A percentile compares a stretch with the other conserved stretches of the same genome.
Conservation (phyloP, 805 yeast genomes). For the Pichia nakasei region DNA sequence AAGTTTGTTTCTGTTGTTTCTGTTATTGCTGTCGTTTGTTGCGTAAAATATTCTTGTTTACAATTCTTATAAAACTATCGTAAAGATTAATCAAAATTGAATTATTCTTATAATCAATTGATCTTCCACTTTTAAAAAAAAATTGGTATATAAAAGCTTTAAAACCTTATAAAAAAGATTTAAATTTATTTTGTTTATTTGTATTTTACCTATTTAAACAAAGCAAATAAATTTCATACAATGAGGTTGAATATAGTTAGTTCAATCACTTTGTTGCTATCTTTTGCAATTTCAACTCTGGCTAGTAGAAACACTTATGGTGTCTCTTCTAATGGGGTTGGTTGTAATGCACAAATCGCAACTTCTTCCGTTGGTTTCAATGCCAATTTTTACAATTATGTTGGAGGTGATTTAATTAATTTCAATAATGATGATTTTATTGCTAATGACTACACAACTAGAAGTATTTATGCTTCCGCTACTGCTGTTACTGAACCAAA, state of each 20-base stretch:
- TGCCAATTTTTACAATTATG: constrained; percentile 1
- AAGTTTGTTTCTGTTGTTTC: no score
- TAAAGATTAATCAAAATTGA: no score
- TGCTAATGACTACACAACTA: neutral
- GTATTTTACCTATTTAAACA: no score
- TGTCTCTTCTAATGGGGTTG: neutral
- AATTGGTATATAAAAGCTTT: no score
- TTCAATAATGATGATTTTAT: constrained; percentile 1
- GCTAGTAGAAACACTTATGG: neutral
- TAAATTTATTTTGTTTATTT: no score
- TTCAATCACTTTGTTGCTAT: neutral
- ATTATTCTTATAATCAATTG: no score
- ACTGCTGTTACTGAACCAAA: constrained; percentile 5
- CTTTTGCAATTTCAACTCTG: neutral
- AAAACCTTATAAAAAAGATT: no score
- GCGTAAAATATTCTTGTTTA: no score
- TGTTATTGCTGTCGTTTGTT: no score
- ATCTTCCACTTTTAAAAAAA: no score
- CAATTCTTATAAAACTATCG: no score
- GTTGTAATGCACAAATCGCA: neutral
- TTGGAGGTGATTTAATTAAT: neutral
- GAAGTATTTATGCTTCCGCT: neutral
- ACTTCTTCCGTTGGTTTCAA: constrained; percentile 1
- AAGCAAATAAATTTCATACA: no score
- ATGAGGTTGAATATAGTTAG: constrained; percentile 4